These are phyloP conservation scores for Urtica urens DNA, from an alignment of 306 rosid species.

Conservation along the genomic window DNA sequence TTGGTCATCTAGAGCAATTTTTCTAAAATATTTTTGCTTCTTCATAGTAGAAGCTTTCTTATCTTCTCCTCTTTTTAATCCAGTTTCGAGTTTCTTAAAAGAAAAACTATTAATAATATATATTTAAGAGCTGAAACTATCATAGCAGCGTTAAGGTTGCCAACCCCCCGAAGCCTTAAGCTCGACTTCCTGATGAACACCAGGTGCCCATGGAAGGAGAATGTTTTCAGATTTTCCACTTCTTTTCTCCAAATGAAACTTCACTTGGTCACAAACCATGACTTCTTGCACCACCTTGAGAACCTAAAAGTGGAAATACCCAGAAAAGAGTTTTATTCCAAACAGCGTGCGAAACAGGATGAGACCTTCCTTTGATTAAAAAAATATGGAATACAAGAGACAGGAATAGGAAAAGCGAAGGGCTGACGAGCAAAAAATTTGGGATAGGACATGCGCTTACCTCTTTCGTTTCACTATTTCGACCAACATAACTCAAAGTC, in stretches of 20 bases:
- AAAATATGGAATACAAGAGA: neutral
- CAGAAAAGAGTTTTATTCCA: neutral
- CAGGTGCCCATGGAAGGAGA: constrained; percentile 76
- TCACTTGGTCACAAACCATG: constrained; percentile 61
- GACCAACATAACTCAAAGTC: constrained; percentile 53
- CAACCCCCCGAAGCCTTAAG: constrained; percentile 77
- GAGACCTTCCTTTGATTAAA: constrained; percentile 1
- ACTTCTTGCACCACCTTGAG: constrained; percentile 61
- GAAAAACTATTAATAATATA: too few relatives aligned
- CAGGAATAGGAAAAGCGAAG: neutral
- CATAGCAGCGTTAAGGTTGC: constrained; percentile 28
- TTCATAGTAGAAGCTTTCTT: too few relatives aligned
- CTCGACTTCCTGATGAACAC: constrained; percentile 72
- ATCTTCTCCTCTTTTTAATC: too few relatives aligned
- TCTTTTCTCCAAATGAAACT: constrained; percentile 38
- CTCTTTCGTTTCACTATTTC: constrained; percentile 50
- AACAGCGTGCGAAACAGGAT: constrained; percentile 4
- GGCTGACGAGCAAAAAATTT: constrained; percentile 8
- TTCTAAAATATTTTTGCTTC: too few relatives aligned
- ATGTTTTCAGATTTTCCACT: constrained; percentile 28
- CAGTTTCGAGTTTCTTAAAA: too few relatives aligned
- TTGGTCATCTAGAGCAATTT: too few relatives aligned
- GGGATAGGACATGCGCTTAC: constrained; percentile 24
- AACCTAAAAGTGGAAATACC: constrained; percentile 21
- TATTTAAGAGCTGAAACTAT: too few relatives aligned